phyloP scores from a whole-genome alignment of 2,329 filamentous ascomycete species.

The Byssochlamys sp. region DNA sequence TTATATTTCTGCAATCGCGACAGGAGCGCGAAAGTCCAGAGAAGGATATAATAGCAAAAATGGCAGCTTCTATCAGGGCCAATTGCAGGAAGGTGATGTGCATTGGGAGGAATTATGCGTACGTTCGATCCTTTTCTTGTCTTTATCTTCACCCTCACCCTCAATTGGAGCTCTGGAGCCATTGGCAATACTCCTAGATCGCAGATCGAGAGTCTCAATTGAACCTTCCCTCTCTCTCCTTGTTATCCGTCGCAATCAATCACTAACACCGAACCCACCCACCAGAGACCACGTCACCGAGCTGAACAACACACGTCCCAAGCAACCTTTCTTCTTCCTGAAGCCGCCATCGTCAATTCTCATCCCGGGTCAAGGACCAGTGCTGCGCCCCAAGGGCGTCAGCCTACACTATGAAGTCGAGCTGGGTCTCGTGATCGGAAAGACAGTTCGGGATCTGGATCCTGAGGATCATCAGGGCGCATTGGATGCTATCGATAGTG shows the following conservation, averaged over 20 bases:
- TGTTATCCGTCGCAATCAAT: constrained; percentile 3
- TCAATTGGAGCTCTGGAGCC: neutral
- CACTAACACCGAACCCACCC: constrained; percentile 7
- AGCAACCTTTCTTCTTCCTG: constrained; percentile 97
- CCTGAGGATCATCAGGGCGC: constrained; percentile 66
- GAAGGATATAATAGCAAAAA: constrained; percentile 8
- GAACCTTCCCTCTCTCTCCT: constrained; percentile 3
- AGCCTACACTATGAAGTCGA: constrained; percentile 92
- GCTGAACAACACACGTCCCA: constrained; percentile 75
- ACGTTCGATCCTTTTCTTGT: constrained; percentile 27
- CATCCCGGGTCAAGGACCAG: constrained; percentile 64
- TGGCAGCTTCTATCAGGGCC: constrained; percentile 38
- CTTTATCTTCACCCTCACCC: neutral
- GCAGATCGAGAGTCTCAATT: neutral
- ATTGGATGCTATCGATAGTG: constrained; percentile 71
- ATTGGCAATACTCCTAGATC: no score
- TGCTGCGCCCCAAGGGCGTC: constrained; percentile 72
- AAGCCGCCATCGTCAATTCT: constrained; percentile 86
- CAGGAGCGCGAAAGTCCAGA: neutral
- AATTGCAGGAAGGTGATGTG: constrained; percentile 70
- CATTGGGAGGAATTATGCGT: constrained; percentile 95
- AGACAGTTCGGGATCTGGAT: constrained; percentile 64
- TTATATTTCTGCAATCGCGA: neutral
- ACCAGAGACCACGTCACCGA: constrained; percentile 81
- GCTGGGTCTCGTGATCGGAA: constrained; percentile 79